Base-by-base conservation (phyloP, 805 yeast species). In the Phaffomyces antillensis region DNA sequence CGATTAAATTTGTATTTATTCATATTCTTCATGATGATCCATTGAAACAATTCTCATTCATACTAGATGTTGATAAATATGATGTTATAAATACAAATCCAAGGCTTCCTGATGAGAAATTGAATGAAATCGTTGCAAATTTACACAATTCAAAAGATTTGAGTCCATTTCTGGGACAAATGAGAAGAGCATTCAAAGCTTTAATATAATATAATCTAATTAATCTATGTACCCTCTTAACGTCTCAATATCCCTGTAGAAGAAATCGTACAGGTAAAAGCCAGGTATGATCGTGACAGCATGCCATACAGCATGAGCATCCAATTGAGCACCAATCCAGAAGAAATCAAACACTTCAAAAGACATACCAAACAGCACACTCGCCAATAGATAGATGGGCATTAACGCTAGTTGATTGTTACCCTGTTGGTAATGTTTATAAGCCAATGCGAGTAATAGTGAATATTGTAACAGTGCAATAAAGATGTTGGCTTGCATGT, bases 241-340 rank as follows among this genome's bases (percentile, higher is more conserved):
- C 44, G 75, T 74, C 46, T 63, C 66, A 37, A 65, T 75, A 45
- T 77, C 83, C 30, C 60, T 57, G 5, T 71, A 59, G 64, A 77
- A 70, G 54, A 76, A 84, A 36, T 75, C 76, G 61, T 84, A 90
- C 78, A 95, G 77, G 49, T 76, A 74, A 46, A 77, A 66, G 0
- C 91, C 79, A 0, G 98, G 98, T 57, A 87, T 62, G 2, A 90
- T 80, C 0, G 99, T 93, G 18, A 86, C 77, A 25, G 85, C 72
- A 61, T 93, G 99, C 99, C 99, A 93, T 35, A 91, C 57, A 0
- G 96, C 79, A 64, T 93, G 99, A 0, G 96, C 95, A 65, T 93
- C 99, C 0, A 93, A 55, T 35, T 86, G 71, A 53, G 74, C 84
- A 41, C 56, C 66, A 34, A 83, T 60, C 15, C 86, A 93, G 5